Evolutionary conservation across 176 grass and related monocot genomes (phyloP), one percentile per base, ranked within the genome.

Genomic region (Bolboschoenus planiculmis): DNA sequence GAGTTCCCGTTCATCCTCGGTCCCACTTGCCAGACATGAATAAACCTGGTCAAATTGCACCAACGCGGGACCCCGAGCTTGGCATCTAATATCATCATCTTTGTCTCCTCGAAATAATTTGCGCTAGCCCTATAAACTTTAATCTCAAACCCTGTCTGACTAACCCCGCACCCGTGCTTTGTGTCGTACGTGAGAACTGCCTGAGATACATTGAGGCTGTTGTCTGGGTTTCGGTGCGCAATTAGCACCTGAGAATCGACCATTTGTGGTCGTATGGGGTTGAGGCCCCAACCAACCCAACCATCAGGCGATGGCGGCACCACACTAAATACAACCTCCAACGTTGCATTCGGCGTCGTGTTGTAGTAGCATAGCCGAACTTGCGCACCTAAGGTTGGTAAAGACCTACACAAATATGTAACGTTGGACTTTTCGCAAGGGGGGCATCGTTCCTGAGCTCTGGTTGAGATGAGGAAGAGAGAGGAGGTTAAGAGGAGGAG

Each of bases 351-450:
- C 3, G 71, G 71, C 18, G 71, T 75, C 11, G 71, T 75, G 43
- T 75, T 75, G 71, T 75, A 75, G 71, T 75, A 75, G 71, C 71
- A 75, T 6, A 75, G 14, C 71, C 71, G 71, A 43, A 75, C 23
- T 50, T 75, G 30, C 2, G 71, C 71, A 18, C 14, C 20, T 43
- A 75, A 43, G 4, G 71, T 75, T 75, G 71, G 71, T 29, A 75
- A 50, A 50, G 71, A 75, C 44, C 43, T 46, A 47, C 71, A 75
- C 31, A 75, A 75, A 8, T 75, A 75, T 50, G 71, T 50, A 7
- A 9, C 16, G 11, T 75, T 50, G 24, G 21, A 47, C 6, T 48
- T 75, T 47, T 50, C 71, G 30, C 71, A 75, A 75, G 71, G 71
- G 43, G 71, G 71, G 1, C 71, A 75, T 50, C 8, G 23, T 16